Evolutionary conservation across 1,139 yeast species (phyloP).

Genomic region (Debaryomyces robertsiae): DNA sequence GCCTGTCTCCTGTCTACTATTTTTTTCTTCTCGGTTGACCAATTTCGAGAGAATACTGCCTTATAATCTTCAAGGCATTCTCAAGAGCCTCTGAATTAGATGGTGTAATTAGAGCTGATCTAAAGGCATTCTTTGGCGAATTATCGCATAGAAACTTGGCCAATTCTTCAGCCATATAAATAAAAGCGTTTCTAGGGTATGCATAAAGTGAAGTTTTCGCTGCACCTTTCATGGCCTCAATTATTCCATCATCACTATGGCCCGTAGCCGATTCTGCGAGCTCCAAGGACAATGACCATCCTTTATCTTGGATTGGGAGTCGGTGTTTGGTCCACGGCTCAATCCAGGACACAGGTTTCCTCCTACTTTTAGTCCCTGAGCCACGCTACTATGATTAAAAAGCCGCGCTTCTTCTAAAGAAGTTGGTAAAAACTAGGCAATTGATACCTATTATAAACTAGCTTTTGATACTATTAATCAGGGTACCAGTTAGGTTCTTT

Average conservation of each 20-base stretch:
- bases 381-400: no score
- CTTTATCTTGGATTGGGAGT: no score
- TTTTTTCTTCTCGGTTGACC: slow-evolving; percentile 19
- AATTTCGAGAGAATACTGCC: slow-evolving; percentile 21
- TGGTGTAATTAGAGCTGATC: slow-evolving; percentile 1
- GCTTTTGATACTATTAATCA: no score
- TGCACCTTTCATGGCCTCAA: slow-evolving; percentile 48
- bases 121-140: slow-evolving; percentile 12
- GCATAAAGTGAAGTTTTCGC: slow-evolving; percentile 32
- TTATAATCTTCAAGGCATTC: slow-evolving; percentile 22
- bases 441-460: no score
- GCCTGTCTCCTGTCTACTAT: slow-evolving; percentile 12
- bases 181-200: slow-evolving; percentile 16
- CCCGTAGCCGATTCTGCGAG: slow-evolving; percentile 63
- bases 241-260: slow-evolving; percentile 55
- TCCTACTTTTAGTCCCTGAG: no score
- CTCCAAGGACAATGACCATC: no score
- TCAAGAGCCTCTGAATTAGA: slow-evolving; percentile 24
- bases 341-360: no score
- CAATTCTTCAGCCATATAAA: slow-evolving; percentile 14
- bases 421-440: no score
- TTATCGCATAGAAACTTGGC: slow-evolving; percentile 14
- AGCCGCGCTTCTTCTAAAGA: no score
- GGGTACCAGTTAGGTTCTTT: no score
- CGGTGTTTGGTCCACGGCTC: no score